phyloP scores from a whole-genome alignment of 805 yeast species.

The Tetrapisispora iriomotensis region DNA sequence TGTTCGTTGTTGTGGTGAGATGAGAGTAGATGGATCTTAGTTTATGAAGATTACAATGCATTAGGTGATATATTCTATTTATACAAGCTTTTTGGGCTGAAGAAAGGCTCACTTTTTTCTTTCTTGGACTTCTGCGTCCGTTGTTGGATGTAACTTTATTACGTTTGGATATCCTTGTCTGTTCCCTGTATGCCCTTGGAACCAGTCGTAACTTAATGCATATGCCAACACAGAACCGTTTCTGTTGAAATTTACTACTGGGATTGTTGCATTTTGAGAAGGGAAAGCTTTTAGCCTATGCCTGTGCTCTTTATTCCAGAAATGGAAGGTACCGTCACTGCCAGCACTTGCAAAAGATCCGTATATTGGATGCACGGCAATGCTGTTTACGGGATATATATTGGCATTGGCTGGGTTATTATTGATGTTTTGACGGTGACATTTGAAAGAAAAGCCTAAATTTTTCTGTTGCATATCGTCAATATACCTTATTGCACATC shows the following conservation, averaged over 20 bases:
- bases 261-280: constrained; percentile 52
- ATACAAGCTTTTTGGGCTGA: too few relatives aligned
- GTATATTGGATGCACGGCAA: constrained; percentile 77
- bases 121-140: constrained; percentile 74
- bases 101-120: constrained; percentile 29
- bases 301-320: constrained; percentile 93
- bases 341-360: constrained; percentile 95
- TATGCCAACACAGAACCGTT: constrained; percentile 82
- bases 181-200: constrained; percentile 76
- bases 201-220: constrained; percentile 92
- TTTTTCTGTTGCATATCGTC: constrained; percentile 69
- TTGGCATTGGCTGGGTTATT: constrained; percentile 50
- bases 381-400: constrained; percentile 71
- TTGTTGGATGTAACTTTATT: constrained; percentile 73
- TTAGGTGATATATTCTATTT: too few relatives aligned
- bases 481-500: constrained; percentile 89
- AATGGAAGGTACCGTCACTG: constrained; percentile 83
- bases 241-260: constrained; percentile 72
- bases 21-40: too few relatives aligned
- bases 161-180: constrained; percentile 64
- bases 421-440: constrained; percentile 61
- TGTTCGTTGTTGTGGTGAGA: too few relatives aligned
- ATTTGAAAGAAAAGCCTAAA: constrained; percentile 80
- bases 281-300: constrained; percentile 81
- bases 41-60: too few relatives aligned